Conservation (phyloP, 2,329 filamentous ascomycete genomes). For the Tolypocladium amazonense region DNA sequence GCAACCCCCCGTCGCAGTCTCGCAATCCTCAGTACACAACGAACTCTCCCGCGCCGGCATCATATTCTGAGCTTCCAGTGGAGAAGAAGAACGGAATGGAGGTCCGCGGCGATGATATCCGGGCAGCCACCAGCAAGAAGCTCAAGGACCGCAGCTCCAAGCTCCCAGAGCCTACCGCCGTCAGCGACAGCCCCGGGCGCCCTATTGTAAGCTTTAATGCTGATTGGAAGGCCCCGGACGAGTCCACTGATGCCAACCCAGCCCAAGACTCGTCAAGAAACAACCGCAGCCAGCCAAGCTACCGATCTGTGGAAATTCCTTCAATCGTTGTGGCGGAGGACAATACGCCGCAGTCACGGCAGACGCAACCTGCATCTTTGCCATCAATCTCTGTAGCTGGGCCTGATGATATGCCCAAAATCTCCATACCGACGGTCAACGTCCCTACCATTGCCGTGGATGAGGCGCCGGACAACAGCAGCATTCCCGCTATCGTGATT, state of each 20-base stretch:
- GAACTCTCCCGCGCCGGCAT: constrained; percentile 37
- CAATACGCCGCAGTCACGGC: constrained; percentile 21
- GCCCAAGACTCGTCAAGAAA: constrained; percentile 14
- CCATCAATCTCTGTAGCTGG: constrained; percentile 25
- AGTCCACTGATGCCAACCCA: constrained; percentile 56
- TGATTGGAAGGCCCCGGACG: constrained; percentile 66
- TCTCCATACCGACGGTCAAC: constrained; percentile 26
- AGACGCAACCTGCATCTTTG: constrained; percentile 17
- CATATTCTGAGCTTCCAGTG: constrained; percentile 26
- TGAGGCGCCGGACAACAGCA: constrained; percentile 20
- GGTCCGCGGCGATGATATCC: constrained; percentile 77
- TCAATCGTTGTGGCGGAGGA: constrained; percentile 43
- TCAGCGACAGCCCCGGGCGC: constrained; percentile 81
- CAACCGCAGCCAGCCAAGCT: constrained; percentile 9
- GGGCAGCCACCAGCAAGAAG: constrained; percentile 80
- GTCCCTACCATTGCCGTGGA: constrained; percentile 39
- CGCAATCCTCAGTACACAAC: constrained; percentile 70
- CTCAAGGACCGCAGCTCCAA: constrained; percentile 78
- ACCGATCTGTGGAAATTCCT: constrained; percentile 35
- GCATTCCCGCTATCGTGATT: constrained; percentile 34
- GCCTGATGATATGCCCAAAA: constrained; percentile 11
- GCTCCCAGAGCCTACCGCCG: constrained; percentile 77
- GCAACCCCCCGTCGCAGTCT: constrained; percentile 73
- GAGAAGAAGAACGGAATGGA: constrained; percentile 70
- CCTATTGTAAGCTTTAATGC: constrained; percentile 96